These are phyloP conservation scores for Papiliotrema laurentii DNA, from an alignment of 1,284 basidiomycete genomes.

Conservation along the genomic window DNA sequence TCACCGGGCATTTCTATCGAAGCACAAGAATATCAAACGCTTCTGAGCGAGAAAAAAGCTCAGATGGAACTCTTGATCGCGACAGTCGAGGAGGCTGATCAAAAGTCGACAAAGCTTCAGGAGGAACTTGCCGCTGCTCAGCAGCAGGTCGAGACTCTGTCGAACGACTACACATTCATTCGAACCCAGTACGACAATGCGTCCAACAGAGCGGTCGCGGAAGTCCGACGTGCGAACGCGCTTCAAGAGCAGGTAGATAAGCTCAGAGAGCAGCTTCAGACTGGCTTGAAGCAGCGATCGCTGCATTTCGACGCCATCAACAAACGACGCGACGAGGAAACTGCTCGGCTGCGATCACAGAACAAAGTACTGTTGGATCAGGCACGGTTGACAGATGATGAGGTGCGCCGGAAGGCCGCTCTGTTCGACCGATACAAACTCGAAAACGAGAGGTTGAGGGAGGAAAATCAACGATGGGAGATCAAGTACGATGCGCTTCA, in stretches of 20 bases:
- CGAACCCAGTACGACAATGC: constrained; percentile 28
- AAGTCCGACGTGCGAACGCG: constrained; percentile 15
- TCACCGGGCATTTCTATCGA: background rate
- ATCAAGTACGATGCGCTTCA: background rate
- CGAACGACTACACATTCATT: constrained; percentile 21
- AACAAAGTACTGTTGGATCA: constrained; percentile 34
- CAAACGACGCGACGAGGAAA: constrained; percentile 9
- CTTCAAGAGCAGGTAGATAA: constrained; percentile 17
- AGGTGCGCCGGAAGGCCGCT: constrained; percentile 26
- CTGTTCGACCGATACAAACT: constrained; percentile 13
- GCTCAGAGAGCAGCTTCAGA: constrained; percentile 26
- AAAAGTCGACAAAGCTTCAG: background rate
- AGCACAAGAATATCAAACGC: too few relatives aligned
- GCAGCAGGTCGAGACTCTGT: background rate
- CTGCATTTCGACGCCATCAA: constrained; percentile 18
- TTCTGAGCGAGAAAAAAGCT: too few relatives aligned
- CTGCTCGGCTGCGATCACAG: constrained; percentile 13
- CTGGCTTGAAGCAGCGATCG: constrained; percentile 38
- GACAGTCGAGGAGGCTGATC: background rate
- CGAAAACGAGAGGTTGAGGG: constrained; percentile 16
- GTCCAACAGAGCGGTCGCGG: constrained; percentile 22
- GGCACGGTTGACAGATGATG: constrained; percentile 36
- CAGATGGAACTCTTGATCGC: background rate
- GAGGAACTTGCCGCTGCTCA: background rate
- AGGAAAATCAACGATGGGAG: constrained; percentile 6